Percentiles rank a stretch among this genome's conserved stretches.
Evolutionary conservation across 768 basidiomycete genomes (phyloP).

Genomic region (Suillus paluster): DNA sequence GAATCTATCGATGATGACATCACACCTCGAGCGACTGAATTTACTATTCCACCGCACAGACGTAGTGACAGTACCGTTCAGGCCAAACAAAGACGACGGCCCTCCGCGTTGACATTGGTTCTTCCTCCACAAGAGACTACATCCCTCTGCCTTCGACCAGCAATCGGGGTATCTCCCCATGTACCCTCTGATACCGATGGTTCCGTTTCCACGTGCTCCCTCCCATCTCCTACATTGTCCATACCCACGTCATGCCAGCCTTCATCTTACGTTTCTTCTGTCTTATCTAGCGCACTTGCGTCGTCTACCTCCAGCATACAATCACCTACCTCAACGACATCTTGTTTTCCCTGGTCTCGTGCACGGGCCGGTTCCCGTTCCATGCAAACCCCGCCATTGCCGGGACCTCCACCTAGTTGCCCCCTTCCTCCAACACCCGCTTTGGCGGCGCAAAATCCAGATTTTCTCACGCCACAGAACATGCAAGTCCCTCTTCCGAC

Average conservation of each 20-base stretch:
- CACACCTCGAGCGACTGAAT: constrained; percentile 29
- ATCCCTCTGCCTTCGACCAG: constrained; percentile 19
- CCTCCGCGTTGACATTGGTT: constrained; percentile 18
- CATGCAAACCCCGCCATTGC: constrained; percentile 28
- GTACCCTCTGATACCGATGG: constrained; percentile 27
- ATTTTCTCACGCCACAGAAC: not conserved
- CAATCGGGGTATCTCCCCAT: constrained; percentile 24
- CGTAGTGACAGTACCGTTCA: constrained; percentile 5
- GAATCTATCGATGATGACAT: constrained; percentile 24
- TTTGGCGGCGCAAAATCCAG: not conserved
- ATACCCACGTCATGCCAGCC: not conserved
- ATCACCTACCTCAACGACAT: constrained; percentile 8
- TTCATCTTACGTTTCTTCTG: constrained; percentile 10
- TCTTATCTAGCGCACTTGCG: not conserved
- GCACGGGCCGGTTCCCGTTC: constrained; percentile 30
- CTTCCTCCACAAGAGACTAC: constrained; percentile 15
- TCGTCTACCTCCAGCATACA: constrained; percentile 12
- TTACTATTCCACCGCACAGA: constrained; percentile 1
- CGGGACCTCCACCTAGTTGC: constrained; percentile 32
- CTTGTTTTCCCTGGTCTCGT: constrained; percentile 24
- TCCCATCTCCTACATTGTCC: constrained; percentile 21
- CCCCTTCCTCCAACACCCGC: constrained; percentile 34
- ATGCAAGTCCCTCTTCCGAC: not conserved
- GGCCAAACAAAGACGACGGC: constrained; percentile 13
- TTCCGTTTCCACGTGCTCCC: constrained; percentile 10